Conservation (phyloP, 1,284 basidiomycete species). For the Sporisorium graminicola region DNA sequence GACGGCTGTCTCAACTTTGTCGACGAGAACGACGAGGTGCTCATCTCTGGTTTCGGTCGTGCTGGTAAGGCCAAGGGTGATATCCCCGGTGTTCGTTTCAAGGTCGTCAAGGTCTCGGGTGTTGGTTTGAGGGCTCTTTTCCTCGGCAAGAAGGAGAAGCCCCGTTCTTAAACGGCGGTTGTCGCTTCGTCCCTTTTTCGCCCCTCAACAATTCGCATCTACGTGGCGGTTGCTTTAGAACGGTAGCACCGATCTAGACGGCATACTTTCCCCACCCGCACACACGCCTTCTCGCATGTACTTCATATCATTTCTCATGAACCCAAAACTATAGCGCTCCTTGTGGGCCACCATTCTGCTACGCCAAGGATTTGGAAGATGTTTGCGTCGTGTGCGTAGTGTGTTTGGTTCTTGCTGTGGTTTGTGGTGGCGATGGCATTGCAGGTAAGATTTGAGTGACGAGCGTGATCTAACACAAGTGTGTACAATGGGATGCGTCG, state of each 20-base stretch:
- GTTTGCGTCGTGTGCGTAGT: neutral
- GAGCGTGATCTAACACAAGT: conserved; percentile 1
- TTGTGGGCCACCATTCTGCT: conserved; percentile 25
- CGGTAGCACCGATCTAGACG: neutral
- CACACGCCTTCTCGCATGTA: conserved; percentile 24
- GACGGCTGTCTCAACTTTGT: conserved; percentile 98
- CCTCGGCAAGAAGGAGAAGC: conserved; percentile 66
- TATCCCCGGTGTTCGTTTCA: conserved; percentile 90
- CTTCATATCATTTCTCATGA: conserved; percentile 31
- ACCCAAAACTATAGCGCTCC: conserved; percentile 26
- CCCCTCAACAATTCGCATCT: conserved; percentile 2
- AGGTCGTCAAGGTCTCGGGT: conserved; percentile 99
- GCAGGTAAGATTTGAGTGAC: neutral
- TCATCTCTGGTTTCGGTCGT: conserved; percentile 99
- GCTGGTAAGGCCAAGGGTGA: conserved; percentile 99
- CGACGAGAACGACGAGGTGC: conserved; percentile 96
- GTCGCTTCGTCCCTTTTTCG: neutral
- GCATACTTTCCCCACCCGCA: neutral
- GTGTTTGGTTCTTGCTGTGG: neutral
- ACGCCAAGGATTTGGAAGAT: conserved; percentile 1
- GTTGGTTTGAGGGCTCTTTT: conserved; percentile 80
- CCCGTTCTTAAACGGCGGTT: conserved; percentile 58
- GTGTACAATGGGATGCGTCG: neutral
- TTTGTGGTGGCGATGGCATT: neutral
- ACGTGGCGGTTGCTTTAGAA: neutral